Percentiles rank a stretch among this genome's conserved stretches.
These are phyloP conservation scores for Ophiostoma himal-ulmi DNA, from an alignment of 2,329 filamentous ascomycete species.

Conservation along the genomic window DNA sequence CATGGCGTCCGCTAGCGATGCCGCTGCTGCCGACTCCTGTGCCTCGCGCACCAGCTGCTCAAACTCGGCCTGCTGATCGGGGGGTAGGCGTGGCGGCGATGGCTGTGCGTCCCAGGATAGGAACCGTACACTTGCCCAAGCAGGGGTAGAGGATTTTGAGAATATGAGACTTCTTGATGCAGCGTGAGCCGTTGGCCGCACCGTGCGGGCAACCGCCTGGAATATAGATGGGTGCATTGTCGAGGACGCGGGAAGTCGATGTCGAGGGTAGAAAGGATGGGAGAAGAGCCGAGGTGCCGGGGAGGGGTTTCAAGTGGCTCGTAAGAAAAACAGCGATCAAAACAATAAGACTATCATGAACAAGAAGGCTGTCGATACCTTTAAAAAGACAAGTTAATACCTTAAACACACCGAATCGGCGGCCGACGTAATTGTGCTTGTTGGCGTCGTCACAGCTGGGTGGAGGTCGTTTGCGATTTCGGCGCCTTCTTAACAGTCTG, in stretches of 20 bases:
- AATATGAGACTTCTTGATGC: background rate
- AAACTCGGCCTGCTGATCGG: constrained; percentile 84
- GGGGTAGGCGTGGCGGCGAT: constrained; percentile 77
- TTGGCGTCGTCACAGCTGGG: constrained; percentile 9
- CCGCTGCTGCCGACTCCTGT: constrained; percentile 35
- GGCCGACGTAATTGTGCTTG: constrained; percentile 6
- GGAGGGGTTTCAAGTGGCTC: background rate
- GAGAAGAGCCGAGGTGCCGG: background rate
- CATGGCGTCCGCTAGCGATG: constrained; percentile 23
- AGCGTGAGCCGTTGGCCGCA: background rate
- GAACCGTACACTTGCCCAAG: constrained; percentile 4
- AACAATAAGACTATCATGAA: background rate
- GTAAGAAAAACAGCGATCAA: too few species aligned
- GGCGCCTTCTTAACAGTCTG: constrained; percentile 8
- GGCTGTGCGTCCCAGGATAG: constrained; percentile 49
- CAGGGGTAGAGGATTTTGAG: background rate
- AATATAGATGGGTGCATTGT: background rate
- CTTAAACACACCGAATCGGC: constrained; percentile 1
- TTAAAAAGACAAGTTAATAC: background rate
- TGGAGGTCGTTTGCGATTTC: background rate
- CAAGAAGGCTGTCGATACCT: background rate
- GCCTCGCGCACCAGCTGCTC: constrained; percentile 71
- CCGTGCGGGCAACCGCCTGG: background rate
- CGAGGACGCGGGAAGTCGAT: background rate
- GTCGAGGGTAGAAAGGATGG: background rate